Evolutionary conservation across 108 stramenopile species (phyloP).

Genomic region (Conticribra weissflogii): DNA sequence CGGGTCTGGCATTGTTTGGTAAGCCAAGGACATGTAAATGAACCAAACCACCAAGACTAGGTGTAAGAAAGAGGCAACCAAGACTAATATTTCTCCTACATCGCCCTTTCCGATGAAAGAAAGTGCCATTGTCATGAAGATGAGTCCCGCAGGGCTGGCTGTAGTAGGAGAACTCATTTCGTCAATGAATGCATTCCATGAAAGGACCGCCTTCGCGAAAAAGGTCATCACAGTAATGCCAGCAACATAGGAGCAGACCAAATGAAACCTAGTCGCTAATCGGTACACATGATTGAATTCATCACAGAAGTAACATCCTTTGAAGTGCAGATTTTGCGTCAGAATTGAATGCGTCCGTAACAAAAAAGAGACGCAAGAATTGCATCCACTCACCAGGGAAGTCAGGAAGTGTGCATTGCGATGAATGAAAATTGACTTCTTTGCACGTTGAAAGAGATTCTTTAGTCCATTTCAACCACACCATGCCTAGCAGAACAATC

Average conservation of each 20-base stretch:
- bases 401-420: constrained; percentile 42
- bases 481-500: constrained; percentile 68
- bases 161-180: constrained; percentile 82
- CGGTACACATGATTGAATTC: constrained; percentile 31
- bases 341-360: too few species aligned
- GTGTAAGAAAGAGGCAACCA: constrained; percentile 63
- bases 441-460: constrained; percentile 35
- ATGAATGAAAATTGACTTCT: constrained; percentile 41
- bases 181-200: constrained; percentile 63
- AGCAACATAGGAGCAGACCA: constrained; percentile 55
- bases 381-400: constrained; percentile 48
- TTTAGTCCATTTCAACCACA: constrained; percentile 79
- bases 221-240: constrained; percentile 55
- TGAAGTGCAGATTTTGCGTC: too few species aligned
- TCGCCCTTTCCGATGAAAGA: constrained; percentile 72
- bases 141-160: constrained; percentile 72
- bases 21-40: constrained; percentile 78
- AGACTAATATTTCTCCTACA: constrained; percentile 65
- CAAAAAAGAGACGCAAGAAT: too few species aligned
- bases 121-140: constrained; percentile 78
- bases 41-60: constrained; percentile 73
- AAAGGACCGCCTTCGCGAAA: constrained; percentile 59
- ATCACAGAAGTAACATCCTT: constrained; percentile 50
- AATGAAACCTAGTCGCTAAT: constrained; percentile 62
- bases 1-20: constrained; percentile 73